These are phyloP conservation scores for Odontarrhena argentea DNA, from an alignment of 345 rosid genomes.

Conservation along the genomic window DNA sequence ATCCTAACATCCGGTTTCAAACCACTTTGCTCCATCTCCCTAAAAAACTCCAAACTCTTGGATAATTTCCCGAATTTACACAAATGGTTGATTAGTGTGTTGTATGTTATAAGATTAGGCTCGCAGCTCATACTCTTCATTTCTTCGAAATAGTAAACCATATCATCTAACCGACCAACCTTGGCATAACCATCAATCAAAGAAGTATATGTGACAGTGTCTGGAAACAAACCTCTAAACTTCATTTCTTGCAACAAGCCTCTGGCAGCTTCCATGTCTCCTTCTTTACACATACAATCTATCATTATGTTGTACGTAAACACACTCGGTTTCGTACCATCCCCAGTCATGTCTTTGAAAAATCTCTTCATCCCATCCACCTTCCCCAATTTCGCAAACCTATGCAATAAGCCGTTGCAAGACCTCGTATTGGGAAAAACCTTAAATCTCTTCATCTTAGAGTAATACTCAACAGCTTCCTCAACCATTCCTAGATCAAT, in stretches of 20 bases:
- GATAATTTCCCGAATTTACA: conserved; percentile 52
- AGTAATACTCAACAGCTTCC: conserved; percentile 57
- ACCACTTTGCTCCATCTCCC: conserved; percentile 56
- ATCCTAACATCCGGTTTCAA: conserved; percentile 63
- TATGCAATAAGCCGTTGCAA: conserved; percentile 64
- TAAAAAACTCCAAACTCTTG: conserved; percentile 51
- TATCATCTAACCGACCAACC: conserved; percentile 54
- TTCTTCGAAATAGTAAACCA: conserved; percentile 49
- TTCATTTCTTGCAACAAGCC: conserved; percentile 38
- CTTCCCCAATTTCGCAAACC: conserved; percentile 50
- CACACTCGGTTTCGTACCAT: conserved; percentile 54
- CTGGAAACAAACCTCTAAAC: conserved; percentile 47
- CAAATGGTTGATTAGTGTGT: conserved; percentile 62
- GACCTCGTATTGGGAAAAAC: conserved; percentile 67
- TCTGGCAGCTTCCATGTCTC: conserved; percentile 54
- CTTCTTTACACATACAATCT: conserved; percentile 66
- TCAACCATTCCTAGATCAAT: conserved; percentile 66
- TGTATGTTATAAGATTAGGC: conserved; percentile 68
- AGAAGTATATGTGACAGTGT: conserved; percentile 69
- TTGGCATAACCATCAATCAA: conserved; percentile 73
- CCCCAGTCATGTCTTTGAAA: conserved; percentile 55
- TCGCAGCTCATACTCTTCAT: conserved; percentile 54
- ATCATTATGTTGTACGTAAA: conserved; percentile 73
- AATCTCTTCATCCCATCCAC: conserved; percentile 42
- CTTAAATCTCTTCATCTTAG: conserved; percentile 55